Conservation (phyloP, 2,329 filamentous ascomycete species). For the Diaporthe sp. region DNA sequence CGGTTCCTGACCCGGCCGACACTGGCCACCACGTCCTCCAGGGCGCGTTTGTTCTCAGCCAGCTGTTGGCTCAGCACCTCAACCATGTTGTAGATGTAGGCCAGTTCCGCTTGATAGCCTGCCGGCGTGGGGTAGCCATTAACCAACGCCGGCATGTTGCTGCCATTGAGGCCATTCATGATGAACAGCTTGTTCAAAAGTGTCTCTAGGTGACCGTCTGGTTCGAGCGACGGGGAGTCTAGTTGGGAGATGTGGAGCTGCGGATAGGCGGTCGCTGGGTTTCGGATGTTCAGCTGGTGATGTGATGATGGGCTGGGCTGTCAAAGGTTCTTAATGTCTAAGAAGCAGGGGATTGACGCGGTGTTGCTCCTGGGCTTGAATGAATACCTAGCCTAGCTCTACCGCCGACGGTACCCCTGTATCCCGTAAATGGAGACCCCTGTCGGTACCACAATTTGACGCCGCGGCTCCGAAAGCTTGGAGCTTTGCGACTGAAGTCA, state of each 20-base stretch:
- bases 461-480: slow-evolving; percentile 28
- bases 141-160: slow-evolving; percentile 60
- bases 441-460: slow-evolving; percentile 34
- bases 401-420: slow-evolving; percentile 31
- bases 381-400: neutral
- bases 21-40: slow-evolving; percentile 75
- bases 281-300: neutral
- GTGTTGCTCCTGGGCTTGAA: slow-evolving; percentile 4
- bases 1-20: slow-evolving; percentile 72
- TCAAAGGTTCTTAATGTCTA: neutral
- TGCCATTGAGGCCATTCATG: slow-evolving; percentile 67
- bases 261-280: neutral
- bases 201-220: neutral
- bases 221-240: neutral
- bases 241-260: neutral
- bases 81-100: slow-evolving; percentile 77
- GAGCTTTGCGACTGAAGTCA: slow-evolving; percentile 36
- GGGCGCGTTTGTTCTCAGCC: slow-evolving; percentile 71
- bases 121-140: slow-evolving; percentile 71
- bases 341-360: slow-evolving; percentile 8
- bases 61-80: slow-evolving; percentile 75
- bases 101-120: slow-evolving; percentile 76
- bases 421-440: slow-evolving; percentile 13
- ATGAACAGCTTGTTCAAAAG: neutral
- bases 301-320: neutral